Evolutionary conservation across 2,329 filamentous ascomycete genomes (phyloP), one percentile per base, ranked within the genome.

Genomic region (Xylariaceae sp.): DNA sequence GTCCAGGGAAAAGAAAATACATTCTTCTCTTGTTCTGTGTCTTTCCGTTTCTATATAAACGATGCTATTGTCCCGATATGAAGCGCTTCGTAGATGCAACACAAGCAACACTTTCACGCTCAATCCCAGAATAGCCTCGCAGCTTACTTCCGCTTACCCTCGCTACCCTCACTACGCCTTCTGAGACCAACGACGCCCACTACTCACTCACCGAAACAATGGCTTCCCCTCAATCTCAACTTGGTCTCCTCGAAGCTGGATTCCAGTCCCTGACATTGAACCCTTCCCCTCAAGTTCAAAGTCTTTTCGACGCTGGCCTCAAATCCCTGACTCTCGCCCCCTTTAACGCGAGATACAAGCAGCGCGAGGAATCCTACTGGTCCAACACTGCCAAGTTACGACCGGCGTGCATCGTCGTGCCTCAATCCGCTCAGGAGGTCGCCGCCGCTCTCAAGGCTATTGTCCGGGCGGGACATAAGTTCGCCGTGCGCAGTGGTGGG

Each of bases 401-500:
- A n/a, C 53, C 56, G 6, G 51, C 49, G 47, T 55, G 53, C 39
- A 53, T 58, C 19, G 56, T 53, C 6, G 2, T 51, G 19, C 53
- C 56, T 0, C 53, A 39, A 30, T 48, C 54, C 7, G 44, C 57
- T 32, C 29, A 47, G 30, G 54, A 55, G 3, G 49, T 57, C 37
- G 54, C 54, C 7, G 30, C 3, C 9, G 39, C 53, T 5, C 34
- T 56, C 39, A 11, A 47, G 46, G 47, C 40, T 32, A 30, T 59
- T 32, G 45, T 51, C n/a, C 26, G 42, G 9, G 50, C 53, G 39
- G 37, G 46, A 30, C 55, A 65, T 62, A 47, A 62, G n/a, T 75
- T 76, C 52, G 72, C 73, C 2, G 68, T 77, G 2, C 74, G 73
- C 50, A 69, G 72, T 47, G 74, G 75, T 32, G 75, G 76, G 2